phyloP scores from a whole-genome alignment of 2,329 filamentous ascomycete genomes.

The Hypoxylon sp. region DNA sequence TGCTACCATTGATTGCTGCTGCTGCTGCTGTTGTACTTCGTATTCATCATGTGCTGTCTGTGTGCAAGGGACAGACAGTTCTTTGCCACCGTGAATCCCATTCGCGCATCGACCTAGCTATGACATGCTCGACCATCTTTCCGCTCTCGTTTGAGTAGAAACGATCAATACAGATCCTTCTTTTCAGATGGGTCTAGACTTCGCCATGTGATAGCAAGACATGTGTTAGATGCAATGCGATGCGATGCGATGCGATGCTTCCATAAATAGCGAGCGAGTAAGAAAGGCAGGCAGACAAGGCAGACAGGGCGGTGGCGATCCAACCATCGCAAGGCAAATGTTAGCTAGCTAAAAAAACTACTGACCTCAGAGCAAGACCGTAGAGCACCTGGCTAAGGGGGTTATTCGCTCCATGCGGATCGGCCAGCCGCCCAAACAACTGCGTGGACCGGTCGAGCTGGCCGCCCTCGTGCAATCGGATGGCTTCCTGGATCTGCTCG shows the following conservation, averaged over 20 bases:
- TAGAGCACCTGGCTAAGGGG: slow-evolving; percentile 95
- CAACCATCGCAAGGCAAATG: slow-evolving; percentile 1
- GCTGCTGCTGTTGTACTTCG: slow-evolving; percentile 20
- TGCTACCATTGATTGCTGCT: slow-evolving; percentile 7
- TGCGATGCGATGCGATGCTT: slow-evolving; percentile 19
- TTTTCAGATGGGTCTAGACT: slow-evolving; percentile 27
- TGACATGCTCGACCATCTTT: too few species aligned
- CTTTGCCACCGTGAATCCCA: slow-evolving; percentile 31
- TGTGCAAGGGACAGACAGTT: slow-evolving; percentile 9
- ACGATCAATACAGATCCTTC: too few species aligned
- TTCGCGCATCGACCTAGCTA: slow-evolving; percentile 22
- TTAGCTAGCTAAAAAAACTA: slow-evolving; percentile 38
- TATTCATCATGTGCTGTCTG: slow-evolving; percentile 12
- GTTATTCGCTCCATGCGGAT: slow-evolving; percentile 86
- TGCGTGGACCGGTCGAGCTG: slow-evolving; percentile 80
- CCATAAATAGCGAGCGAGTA: slow-evolving; percentile 30
- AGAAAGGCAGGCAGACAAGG: slow-evolving; percentile 3
- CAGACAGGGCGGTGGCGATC: slow-evolving; percentile 17
- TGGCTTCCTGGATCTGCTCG: slow-evolving; percentile 91
- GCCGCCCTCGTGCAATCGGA: slow-evolving; percentile 87
- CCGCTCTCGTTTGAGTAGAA: too few species aligned
- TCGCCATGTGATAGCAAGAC: slow-evolving; percentile 16
- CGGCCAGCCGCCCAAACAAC: slow-evolving; percentile 84
- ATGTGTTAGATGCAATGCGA: slow-evolving; percentile 18
- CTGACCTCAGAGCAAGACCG: slow-evolving; percentile 85